phyloP scores from a whole-genome alignment of 495 filamentous ascomycete genomes.

The Aspergillus coremiiformis region DNA sequence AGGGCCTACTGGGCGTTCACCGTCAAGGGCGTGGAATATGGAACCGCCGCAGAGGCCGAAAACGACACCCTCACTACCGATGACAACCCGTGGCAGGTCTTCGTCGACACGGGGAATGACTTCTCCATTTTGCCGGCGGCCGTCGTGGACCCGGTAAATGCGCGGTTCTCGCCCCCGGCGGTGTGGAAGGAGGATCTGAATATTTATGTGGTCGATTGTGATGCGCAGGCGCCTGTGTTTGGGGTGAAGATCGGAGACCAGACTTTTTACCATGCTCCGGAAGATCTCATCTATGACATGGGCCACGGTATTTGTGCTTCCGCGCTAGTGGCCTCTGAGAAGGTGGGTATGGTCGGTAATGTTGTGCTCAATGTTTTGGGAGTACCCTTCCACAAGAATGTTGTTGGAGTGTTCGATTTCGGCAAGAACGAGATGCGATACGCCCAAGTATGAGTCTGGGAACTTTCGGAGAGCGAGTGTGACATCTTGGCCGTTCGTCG shows the following conservation, averaged over 20 bases:
- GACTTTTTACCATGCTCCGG: conserved; percentile 36
- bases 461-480: too few relatives aligned
- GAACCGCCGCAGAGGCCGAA: not conserved
- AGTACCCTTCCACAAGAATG: conserved; percentile 69
- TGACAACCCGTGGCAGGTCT: conserved; percentile 31
- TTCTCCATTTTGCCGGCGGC: conserved; percentile 50
- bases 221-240: conserved; percentile 46
- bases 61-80: conserved; percentile 9
- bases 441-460: conserved; percentile 2
- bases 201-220: conserved; percentile 56
- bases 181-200: conserved; percentile 35
- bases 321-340: conserved; percentile 28
- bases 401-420: conserved; percentile 60
- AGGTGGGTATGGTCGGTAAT: conserved; percentile 16
- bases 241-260: conserved; percentile 42
- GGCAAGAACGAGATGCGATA: conserved; percentile 49
- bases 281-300: conserved; percentile 48
- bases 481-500: too few relatives aligned
- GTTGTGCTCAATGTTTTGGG: conserved; percentile 50
- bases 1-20: conserved; percentile 24
- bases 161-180: conserved; percentile 49
- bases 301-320: conserved; percentile 29
- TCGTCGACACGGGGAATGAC: conserved; percentile 66
- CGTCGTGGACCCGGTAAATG: conserved; percentile 53
- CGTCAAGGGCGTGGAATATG: conserved; percentile 14